Conservation (phyloP, 768 basidiomycete genomes). For the Tubosaeta sp. region DNA sequence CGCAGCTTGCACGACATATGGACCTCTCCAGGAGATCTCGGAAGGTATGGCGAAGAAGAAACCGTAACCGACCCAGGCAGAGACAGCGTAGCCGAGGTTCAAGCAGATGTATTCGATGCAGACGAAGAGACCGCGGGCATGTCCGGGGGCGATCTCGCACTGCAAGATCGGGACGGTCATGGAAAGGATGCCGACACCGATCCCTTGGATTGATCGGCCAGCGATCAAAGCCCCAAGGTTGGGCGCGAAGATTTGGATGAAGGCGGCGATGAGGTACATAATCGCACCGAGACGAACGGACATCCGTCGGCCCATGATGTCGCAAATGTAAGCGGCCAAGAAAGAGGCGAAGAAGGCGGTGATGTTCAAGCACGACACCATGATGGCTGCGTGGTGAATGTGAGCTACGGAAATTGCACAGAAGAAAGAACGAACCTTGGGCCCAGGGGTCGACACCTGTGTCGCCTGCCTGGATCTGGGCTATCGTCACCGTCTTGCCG, state of each 20-base stretch:
- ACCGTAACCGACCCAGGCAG: slow-evolving; percentile 46
- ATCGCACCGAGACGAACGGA: slow-evolving; percentile 47
- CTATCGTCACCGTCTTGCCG: slow-evolving; percentile 39
- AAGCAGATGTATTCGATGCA: slow-evolving; percentile 51
- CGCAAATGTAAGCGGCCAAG: slow-evolving; percentile 46
- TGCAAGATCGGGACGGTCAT: slow-evolving; percentile 49
- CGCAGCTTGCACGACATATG: slow-evolving; percentile 50
- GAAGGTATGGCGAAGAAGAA: slow-evolving; percentile 45
- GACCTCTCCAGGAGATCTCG: slow-evolving; percentile 53
- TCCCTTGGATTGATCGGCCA: slow-evolving; percentile 44
- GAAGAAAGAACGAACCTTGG: slow-evolving; percentile 34
- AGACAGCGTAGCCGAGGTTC: slow-evolving; percentile 46
- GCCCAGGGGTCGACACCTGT: slow-evolving; percentile 44
- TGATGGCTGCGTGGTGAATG: slow-evolving; percentile 35
- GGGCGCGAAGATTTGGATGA: slow-evolving; percentile 48
- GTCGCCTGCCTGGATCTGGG: slow-evolving; percentile 39
- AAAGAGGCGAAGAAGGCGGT: slow-evolving; percentile 46
- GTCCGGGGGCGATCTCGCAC: slow-evolving; percentile 44
- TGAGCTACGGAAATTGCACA: neutral
- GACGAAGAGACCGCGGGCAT: slow-evolving; percentile 49
- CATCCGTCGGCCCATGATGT: slow-evolving; percentile 46
- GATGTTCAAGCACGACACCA: slow-evolving; percentile 46
- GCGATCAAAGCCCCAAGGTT: slow-evolving; percentile 37
- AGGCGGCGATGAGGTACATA: slow-evolving; percentile 46
- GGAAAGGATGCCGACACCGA: slow-evolving; percentile 48